Conservation (phyloP, 2,329 filamentous ascomycete species). For the Stagonosporopsis vannaccii region DNA sequence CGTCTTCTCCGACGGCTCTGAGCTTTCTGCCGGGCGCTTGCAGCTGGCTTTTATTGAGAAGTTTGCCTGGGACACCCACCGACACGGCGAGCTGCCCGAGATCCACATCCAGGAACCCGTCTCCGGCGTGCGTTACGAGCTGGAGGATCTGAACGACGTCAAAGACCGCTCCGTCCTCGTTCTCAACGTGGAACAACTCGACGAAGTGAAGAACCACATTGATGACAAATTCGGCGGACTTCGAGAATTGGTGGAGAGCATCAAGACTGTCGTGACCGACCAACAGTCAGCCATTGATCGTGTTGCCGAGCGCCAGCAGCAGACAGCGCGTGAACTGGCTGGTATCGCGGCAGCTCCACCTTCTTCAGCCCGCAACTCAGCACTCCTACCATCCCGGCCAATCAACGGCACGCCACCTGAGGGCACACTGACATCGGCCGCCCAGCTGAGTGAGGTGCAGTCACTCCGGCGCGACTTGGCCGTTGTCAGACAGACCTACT, state of each 20-base stretch:
- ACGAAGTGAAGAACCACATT: conserved; percentile 96
- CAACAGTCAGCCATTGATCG: conserved; percentile 83
- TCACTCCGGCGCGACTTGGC: conserved; percentile 86
- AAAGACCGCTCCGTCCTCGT: conserved; percentile 96
- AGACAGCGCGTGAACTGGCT: conserved; percentile 86
- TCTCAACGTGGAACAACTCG: conserved; percentile 88
- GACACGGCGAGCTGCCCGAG: conserved; percentile 93
- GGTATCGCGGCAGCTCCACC: conserved; percentile 62
- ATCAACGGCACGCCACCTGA: conserved; percentile 31
- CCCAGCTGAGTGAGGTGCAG: conserved; percentile 79
- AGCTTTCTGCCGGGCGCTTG: conserved; percentile 84
- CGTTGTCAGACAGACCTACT: conserved; percentile 90
- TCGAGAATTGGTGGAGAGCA: conserved; percentile 81
- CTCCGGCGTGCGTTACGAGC: conserved; percentile 93
- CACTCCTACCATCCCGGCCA: conserved; percentile 42
- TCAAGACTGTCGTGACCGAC: conserved; percentile 83
- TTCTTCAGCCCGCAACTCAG: conserved; percentile 46
- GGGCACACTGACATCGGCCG: conserved; percentile 53
- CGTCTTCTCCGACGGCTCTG: conserved; percentile 82
- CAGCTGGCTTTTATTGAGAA: conserved; percentile 99
- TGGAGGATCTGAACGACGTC: conserved; percentile 91
- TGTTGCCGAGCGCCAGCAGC: conserved; percentile 89
- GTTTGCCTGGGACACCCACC: conserved; percentile 98
- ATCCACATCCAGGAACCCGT: conserved; percentile 98
- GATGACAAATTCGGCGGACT: conserved; percentile 88